Conservation (phyloP, 768 basidiomycete genomes). For the Gloeopeniophorella convolvens region DNA sequence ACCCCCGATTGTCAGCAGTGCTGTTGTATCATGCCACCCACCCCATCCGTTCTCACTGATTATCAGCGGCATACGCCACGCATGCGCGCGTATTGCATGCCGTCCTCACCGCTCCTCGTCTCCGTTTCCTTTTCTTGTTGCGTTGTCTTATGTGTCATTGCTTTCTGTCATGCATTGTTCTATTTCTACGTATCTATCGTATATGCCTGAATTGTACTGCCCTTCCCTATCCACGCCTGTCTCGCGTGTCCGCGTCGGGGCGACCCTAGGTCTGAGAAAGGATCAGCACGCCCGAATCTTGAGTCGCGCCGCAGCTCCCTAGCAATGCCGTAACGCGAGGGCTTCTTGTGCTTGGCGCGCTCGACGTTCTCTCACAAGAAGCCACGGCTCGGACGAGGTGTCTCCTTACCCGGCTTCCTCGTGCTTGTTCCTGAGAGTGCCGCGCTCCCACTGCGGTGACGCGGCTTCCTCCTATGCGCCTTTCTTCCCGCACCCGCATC, state of each 20-base stretch:
- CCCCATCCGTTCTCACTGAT: neutral
- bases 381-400: neutral
- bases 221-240: too few relatives aligned
- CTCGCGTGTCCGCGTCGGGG: too few relatives aligned
- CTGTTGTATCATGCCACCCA: neutral
- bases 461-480: neutral
- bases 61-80: neutral
- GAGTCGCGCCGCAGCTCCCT: too few relatives aligned
- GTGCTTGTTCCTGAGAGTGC: neutral
- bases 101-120: too few relatives aligned
- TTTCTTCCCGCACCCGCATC: conserved; percentile 4
- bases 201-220: neutral
- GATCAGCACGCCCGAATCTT: too few relatives aligned
- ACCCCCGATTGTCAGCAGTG: neutral
- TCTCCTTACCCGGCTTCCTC: neutral
- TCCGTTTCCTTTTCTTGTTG: neutral
- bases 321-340: too few relatives aligned
- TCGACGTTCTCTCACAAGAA: neutral
- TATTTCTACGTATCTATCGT: neutral
- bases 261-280: too few relatives aligned
- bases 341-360: neutral
- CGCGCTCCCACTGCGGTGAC: neutral
- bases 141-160: neutral
- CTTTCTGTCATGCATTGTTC: neutral
- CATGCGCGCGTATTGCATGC: neutral